Conservation (phyloP, 1,139 yeast genomes). For the Ashbya aceris region DNA sequence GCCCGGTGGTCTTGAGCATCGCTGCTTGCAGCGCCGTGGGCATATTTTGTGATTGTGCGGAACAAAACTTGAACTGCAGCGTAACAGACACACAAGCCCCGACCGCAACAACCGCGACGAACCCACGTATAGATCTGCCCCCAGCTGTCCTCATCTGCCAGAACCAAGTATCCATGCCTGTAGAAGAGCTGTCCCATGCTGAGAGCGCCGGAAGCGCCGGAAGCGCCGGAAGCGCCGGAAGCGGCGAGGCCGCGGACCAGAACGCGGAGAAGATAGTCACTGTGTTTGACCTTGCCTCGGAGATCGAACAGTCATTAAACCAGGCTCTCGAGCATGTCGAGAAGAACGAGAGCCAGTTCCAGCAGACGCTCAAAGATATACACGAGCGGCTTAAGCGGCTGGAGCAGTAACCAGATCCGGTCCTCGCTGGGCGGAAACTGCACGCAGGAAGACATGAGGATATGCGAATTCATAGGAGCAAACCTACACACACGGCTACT, state of each 20-base stretch:
- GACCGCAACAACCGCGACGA: no score
- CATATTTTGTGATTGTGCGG: no score
- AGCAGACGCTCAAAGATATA: conserved; percentile 14
- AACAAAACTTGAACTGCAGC: no score
- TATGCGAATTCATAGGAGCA: no score
- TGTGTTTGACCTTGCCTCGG: conserved; percentile 45
- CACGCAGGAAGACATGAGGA: not conserved
- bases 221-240: not conserved
- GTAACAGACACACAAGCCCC: no score
- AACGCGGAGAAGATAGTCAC: conserved; percentile 28
- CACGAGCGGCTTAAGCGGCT: conserved; percentile 15
- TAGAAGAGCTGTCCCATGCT: no score
- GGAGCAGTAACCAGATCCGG: conserved; percentile 3
- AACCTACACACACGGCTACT: no score
- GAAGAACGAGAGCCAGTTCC: conserved; percentile 22
- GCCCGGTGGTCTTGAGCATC: no score
- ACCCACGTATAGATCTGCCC: conserved; percentile 8
- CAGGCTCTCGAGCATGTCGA: conserved; percentile 29
- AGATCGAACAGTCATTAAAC: conserved; percentile 37
- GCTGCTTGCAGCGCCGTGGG: no score
- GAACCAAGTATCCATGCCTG: no score
- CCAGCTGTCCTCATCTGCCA: not conserved
- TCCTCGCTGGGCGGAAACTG: not conserved
- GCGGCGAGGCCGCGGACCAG: not conserved
- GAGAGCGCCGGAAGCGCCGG: not conserved